A percentile compares a stretch with the other conserved stretches of the same genome.
Conservation (phyloP, 2,329 filamentous ascomycete genomes). For the Hypoxylon sp. region DNA sequence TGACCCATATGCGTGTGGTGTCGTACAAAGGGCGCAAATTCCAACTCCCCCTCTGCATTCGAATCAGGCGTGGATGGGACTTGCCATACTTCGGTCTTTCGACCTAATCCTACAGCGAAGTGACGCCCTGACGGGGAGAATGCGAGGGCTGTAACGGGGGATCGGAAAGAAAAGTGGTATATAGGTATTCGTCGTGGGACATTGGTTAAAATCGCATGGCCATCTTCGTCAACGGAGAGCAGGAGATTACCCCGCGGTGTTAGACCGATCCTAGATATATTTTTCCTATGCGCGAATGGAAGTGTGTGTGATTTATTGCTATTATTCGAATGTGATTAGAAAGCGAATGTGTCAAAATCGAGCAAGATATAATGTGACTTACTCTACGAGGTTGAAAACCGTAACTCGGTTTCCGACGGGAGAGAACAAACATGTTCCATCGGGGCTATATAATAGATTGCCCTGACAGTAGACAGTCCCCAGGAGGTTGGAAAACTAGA, state of each 20-base stretch:
- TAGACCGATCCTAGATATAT: slow-evolving; percentile 89
- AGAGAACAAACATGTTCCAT: slow-evolving; percentile 95
- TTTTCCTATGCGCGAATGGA: slow-evolving; percentile 92
- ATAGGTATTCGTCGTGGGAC: slow-evolving; percentile 87
- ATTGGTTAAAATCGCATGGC: slow-evolving; percentile 93
- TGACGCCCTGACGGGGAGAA: slow-evolving; percentile 93
- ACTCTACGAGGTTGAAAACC: slow-evolving; percentile 97
- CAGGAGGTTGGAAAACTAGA: slow-evolving; percentile 95
- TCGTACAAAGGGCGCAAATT: slow-evolving; percentile 94
- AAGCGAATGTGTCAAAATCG: background rate
- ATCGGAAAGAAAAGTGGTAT: slow-evolving; percentile 95
- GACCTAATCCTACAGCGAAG: slow-evolving; percentile 89
- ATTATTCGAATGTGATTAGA: slow-evolving; percentile 55
- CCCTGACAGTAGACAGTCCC: slow-evolving; percentile 99
- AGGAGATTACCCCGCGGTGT: slow-evolving; percentile 93
- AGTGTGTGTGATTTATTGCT: slow-evolving; percentile 91
- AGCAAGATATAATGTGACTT: slow-evolving; percentile 54
- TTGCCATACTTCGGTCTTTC: slow-evolving; percentile 95
- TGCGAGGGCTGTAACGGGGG: slow-evolving; percentile 83
- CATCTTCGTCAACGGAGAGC: slow-evolving; percentile 93
- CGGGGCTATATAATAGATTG: slow-evolving; percentile 95
- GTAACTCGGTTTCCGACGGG: slow-evolving; percentile 97
- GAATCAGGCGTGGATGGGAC: slow-evolving; percentile 91
- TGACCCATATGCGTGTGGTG: slow-evolving; percentile 90
- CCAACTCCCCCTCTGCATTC: slow-evolving; percentile 83